phyloP scores from a whole-genome alignment of 139 green algal genomes.

The Picochlorum sp. region DNA sequence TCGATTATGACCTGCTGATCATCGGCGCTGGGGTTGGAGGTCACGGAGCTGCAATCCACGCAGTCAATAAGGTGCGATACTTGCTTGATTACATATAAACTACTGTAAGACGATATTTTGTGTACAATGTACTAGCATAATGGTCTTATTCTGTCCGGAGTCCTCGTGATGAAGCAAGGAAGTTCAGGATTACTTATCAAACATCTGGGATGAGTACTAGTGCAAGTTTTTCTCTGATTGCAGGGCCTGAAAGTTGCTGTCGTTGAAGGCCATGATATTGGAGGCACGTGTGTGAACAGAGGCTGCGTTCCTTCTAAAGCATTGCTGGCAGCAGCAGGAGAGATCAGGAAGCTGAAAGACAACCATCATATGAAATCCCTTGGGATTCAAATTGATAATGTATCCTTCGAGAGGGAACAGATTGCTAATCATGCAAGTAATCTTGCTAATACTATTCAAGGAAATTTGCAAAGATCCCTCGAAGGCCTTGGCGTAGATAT shows the following conservation, averaged over 20 bases:
- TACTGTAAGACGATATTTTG: background rate
- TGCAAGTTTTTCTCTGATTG: background rate
- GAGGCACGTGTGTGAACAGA: constrained; percentile 98
- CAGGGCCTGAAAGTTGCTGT: constrained; percentile 93
- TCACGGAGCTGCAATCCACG: constrained; percentile 94
- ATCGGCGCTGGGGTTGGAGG: constrained; percentile 95
- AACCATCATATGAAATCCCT: constrained; percentile 85
- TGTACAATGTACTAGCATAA: background rate
- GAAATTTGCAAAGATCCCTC: constrained; percentile 87
- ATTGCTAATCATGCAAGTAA: constrained; percentile 90
- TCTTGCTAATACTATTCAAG: constrained; percentile 79
- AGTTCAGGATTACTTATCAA: background rate
- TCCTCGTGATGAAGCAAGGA: too few relatives aligned
- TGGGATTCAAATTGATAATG: constrained; percentile 72
- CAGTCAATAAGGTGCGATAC: constrained; percentile 56
- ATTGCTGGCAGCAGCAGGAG: constrained; percentile 88
- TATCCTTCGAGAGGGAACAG: constrained; percentile 80
- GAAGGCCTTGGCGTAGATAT: constrained; percentile 94
- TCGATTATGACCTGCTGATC: constrained; percentile 98
- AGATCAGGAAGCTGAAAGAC: constrained; percentile 86
- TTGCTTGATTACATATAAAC: constrained; percentile 35
- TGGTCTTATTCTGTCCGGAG: background rate
- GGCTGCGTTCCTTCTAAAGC: constrained; percentile 97
- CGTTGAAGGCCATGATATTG: constrained; percentile 93
- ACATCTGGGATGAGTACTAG: background rate